These are phyloP conservation scores for Nectriaceae sp. DNA, from an alignment of 2,329 filamentous ascomycete genomes.

Conservation along the genomic window DNA sequence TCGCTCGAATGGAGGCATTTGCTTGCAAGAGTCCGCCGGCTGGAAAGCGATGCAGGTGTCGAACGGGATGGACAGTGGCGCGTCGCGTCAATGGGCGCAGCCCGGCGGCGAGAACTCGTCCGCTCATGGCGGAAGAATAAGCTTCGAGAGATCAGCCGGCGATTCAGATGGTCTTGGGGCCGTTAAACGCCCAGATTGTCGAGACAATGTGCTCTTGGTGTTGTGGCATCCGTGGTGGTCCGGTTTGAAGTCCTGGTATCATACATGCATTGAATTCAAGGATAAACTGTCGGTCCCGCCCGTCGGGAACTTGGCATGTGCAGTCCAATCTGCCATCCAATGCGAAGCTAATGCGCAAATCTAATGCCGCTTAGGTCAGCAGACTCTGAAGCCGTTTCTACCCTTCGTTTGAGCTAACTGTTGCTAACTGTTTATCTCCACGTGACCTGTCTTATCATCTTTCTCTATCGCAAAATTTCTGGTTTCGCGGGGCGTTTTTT, in stretches of 20 bases:
- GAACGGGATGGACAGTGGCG: constrained; percentile 54
- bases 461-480: constrained; percentile 36
- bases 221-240: constrained; percentile 21
- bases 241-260: constrained; percentile 23
- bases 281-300: constrained; percentile 14
- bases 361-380: constrained; percentile 28
- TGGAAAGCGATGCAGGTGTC: constrained; percentile 67
- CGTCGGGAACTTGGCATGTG: constrained; percentile 18
- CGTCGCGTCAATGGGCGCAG: constrained; percentile 68
- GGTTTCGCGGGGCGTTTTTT: constrained; percentile 22
- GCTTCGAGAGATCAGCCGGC: constrained; percentile 16
- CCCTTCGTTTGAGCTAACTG: neutral
- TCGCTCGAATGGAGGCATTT: constrained; percentile 62
- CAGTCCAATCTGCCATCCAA: constrained; percentile 14
- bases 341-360: constrained; percentile 14
- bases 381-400: constrained; percentile 2
- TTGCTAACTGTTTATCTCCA: constrained; percentile 30
- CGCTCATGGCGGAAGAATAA: constrained; percentile 33
- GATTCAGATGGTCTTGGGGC: constrained; percentile 23
- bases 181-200: constrained; percentile 24
- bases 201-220: constrained; percentile 17
- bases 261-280: constrained; percentile 18
- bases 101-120: constrained; percentile 64
- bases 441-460: constrained; percentile 34
- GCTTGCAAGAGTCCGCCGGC: constrained; percentile 70